These are phyloP conservation scores for Ceratocystis cacaofunesta DNA, from an alignment of 2,329 filamentous ascomycete genomes.

Conservation along the genomic window DNA sequence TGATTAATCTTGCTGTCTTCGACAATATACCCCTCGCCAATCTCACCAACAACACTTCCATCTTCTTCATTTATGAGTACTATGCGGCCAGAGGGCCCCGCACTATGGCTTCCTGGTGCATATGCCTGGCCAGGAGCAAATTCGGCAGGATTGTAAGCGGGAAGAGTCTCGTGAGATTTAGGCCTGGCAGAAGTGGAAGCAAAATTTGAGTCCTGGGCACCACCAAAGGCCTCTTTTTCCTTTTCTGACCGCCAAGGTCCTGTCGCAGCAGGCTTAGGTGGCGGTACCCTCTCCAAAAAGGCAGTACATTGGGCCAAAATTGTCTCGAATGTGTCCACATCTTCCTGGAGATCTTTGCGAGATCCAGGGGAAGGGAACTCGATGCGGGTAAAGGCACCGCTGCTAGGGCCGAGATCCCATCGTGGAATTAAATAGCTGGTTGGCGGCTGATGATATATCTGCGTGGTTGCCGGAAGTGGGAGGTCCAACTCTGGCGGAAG, in stretches of 20 bases:
- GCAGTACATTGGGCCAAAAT: constrained; percentile 96
- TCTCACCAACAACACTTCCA: constrained; percentile 84
- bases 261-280: constrained; percentile 31
- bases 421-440: constrained; percentile 86
- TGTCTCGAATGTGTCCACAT: constrained; percentile 91
- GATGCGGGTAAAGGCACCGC: constrained; percentile 81
- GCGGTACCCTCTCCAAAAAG: constrained; percentile 71
- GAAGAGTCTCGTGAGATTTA: constrained; percentile 31
- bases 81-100: constrained; percentile 50
- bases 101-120: constrained; percentile 45
- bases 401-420: constrained; percentile 81
- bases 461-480: constrained; percentile 82
- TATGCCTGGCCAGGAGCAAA: constrained; percentile 73
- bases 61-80: constrained; percentile 93
- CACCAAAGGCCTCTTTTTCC: constrained; percentile 25
- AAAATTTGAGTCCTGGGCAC: background rate
- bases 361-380: constrained; percentile 67
- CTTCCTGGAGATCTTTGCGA: constrained; percentile 66
- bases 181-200: background rate
- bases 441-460: constrained; percentile 92
- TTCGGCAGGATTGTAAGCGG: constrained; percentile 64
- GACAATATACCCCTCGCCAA: constrained; percentile 67
- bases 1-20: constrained; percentile 62
- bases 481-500: constrained; percentile 89
- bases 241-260: constrained; percentile 26